These are phyloP conservation scores for Phanerodontia chrysosporium DNA, from an alignment of 768 basidiomycete species.

Conservation along the genomic window DNA sequence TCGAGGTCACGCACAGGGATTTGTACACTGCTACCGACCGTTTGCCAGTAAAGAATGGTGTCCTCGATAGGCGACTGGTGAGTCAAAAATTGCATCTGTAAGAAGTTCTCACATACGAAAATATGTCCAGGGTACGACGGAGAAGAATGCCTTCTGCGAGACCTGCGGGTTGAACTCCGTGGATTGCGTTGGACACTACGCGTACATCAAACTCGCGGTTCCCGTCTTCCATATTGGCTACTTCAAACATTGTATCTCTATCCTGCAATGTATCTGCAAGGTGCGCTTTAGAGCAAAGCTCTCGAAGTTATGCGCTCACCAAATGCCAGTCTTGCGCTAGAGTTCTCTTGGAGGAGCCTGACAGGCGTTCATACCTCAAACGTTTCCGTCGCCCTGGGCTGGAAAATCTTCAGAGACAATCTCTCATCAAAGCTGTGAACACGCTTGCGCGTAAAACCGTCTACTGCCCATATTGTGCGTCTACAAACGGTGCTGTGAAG, in stretches of 20 bases:
- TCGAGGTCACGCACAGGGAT: constrained; percentile 91
- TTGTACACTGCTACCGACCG: constrained; percentile 83
- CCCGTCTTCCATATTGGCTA: constrained; percentile 99
- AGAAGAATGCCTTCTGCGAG: constrained; percentile 89
- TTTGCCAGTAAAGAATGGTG: constrained; percentile 85
- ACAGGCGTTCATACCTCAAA: constrained; percentile 78
- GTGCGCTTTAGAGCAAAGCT: constrained; percentile 35
- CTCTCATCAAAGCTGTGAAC: constrained; percentile 81
- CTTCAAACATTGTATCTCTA: constrained; percentile 91
- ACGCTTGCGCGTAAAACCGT: constrained; percentile 83
- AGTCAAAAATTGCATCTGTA: neutral
- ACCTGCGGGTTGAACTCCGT: constrained; percentile 90
- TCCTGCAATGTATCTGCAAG: constrained; percentile 97
- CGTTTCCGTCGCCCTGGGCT: constrained; percentile 88
- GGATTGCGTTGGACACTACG: constrained; percentile 97
- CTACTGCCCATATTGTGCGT: constrained; percentile 89
- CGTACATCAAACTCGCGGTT: constrained; percentile 94
- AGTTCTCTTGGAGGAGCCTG: constrained; percentile 82
- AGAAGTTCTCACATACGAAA: neutral
- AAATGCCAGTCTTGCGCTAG: constrained; percentile 78
- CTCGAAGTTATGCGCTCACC: neutral
- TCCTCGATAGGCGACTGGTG: constrained; percentile 88
- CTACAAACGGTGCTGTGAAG: constrained; percentile 94
- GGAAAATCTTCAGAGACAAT: constrained; percentile 88
- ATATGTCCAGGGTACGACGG: constrained; percentile 76